phyloP scores from a whole-genome alignment of 2,329 filamentous ascomycete genomes.

The Pestalotiopsis fici region DNA sequence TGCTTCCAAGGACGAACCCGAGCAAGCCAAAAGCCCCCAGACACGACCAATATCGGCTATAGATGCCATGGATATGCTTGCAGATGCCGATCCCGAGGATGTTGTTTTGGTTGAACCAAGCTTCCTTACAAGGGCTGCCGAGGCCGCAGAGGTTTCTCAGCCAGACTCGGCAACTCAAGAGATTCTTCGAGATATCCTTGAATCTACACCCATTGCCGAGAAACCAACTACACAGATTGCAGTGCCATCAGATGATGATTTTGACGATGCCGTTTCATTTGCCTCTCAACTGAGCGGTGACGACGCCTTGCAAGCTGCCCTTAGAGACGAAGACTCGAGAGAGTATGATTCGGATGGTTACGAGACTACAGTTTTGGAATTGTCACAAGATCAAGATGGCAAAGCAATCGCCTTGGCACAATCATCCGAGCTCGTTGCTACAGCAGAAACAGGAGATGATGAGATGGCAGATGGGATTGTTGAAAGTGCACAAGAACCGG shows the following conservation, averaged over 20 bases:
- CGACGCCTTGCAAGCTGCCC: slow-evolving; percentile 13
- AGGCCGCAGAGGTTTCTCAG: background rate
- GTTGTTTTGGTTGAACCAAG: background rate
- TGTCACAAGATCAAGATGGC: background rate
- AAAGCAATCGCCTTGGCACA: background rate
- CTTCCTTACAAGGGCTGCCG: background rate
- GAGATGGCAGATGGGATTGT: background rate
- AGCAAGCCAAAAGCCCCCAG: background rate
- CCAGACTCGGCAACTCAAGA: background rate
- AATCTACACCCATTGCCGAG: background rate
- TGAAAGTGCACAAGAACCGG: background rate
- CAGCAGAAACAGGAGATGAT: background rate
- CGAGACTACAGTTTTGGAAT: background rate
- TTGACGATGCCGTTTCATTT: slow-evolving; percentile 1
- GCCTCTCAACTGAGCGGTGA: slow-evolving; percentile 10
- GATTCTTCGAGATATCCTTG: background rate
- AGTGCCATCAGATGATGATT: background rate
- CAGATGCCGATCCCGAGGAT: background rate
- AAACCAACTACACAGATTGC: background rate
- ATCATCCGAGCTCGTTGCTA: background rate
- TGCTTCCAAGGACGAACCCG: background rate
- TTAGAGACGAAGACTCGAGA: background rate
- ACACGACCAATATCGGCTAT: background rate
- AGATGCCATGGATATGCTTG: background rate
- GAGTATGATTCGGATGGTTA: background rate